A percentile compares a stretch with the other conserved stretches of the same genome.
These are phyloP conservation scores for Gyromitra esculenta DNA, from an alignment of 2,329 filamentous ascomycete genomes.

Conservation along the genomic window DNA sequence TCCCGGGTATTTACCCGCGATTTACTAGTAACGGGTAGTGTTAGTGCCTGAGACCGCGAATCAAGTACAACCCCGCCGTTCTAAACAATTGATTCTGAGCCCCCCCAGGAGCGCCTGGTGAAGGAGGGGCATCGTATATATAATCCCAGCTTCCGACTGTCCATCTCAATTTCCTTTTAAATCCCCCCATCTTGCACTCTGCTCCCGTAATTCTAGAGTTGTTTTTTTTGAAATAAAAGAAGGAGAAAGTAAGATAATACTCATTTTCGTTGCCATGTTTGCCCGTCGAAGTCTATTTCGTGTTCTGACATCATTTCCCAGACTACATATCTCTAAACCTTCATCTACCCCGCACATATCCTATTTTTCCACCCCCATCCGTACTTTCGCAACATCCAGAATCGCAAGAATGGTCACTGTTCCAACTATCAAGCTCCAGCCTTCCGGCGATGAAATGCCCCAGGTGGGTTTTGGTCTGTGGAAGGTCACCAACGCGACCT, in stretches of 20 bases:
- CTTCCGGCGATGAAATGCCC: constrained; percentile 74
- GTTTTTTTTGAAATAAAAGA: constrained; percentile 17
- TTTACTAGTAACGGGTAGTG: constrained; percentile 35
- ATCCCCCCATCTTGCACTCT: constrained; percentile 19
- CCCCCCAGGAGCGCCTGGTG: constrained; percentile 6
- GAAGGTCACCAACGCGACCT: constrained; percentile 80
- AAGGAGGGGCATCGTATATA: constrained; percentile 43
- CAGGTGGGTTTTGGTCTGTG: constrained; percentile 81
- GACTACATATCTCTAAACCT: constrained; percentile 41
- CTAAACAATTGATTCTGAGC: constrained; percentile 10
- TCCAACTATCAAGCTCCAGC: constrained; percentile 69
- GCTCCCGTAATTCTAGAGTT: background rate
- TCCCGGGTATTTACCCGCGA: constrained; percentile 42
- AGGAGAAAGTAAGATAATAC: constrained; percentile 41
- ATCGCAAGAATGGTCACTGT: constrained; percentile 51
- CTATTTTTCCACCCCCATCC: constrained; percentile 31
- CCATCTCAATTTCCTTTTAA: constrained; percentile 17
- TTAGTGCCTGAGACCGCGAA: constrained; percentile 27
- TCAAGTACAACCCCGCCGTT: constrained; percentile 30
- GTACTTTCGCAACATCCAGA: constrained; percentile 30
- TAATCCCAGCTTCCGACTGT: constrained; percentile 32
- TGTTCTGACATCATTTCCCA: constrained; percentile 49
- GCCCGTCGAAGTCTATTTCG: constrained; percentile 41
- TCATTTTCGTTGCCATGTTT: constrained; percentile 39
- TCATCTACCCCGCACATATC: constrained; percentile 49